Conservation (phyloP, 73 alveolate species). For the Tetrahymena elliotti region DNA sequence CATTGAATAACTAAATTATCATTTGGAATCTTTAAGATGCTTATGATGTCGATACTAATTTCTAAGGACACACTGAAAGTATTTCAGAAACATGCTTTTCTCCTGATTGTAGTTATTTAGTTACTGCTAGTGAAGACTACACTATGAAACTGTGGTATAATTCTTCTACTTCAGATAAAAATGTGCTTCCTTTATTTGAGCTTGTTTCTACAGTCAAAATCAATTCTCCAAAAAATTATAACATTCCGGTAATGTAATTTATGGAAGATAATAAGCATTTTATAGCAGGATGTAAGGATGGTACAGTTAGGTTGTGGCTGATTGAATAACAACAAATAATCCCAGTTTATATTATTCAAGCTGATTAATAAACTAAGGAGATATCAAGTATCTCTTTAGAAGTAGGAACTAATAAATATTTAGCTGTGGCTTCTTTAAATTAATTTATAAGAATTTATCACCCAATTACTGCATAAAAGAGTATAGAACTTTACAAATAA, state of each 20-base stretch:
- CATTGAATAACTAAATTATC: not conserved
- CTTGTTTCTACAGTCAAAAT: not conserved
- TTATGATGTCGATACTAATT: not conserved
- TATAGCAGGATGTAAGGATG: not conserved
- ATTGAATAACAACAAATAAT: not conserved
- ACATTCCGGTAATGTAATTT: not conserved
- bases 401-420: not conserved
- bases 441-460: not conserved
- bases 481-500: not conserved
- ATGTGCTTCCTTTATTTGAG: not conserved
- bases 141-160: not conserved
- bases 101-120: not conserved
- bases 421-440: not conserved
- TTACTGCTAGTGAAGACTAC: not conserved
- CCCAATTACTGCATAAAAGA: not conserved
- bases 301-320: not conserved
- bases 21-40: not conserved
- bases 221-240: not conserved
- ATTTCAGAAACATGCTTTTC: not conserved
- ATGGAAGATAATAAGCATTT: not conserved
- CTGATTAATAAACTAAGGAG: not conserved
- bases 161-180: not conserved
- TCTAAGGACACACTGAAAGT: not conserved
- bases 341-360: not conserved
- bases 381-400: not conserved